phyloP scores from a whole-genome alignment of 305 asterid species.

The Fraxinus sp. region DNA sequence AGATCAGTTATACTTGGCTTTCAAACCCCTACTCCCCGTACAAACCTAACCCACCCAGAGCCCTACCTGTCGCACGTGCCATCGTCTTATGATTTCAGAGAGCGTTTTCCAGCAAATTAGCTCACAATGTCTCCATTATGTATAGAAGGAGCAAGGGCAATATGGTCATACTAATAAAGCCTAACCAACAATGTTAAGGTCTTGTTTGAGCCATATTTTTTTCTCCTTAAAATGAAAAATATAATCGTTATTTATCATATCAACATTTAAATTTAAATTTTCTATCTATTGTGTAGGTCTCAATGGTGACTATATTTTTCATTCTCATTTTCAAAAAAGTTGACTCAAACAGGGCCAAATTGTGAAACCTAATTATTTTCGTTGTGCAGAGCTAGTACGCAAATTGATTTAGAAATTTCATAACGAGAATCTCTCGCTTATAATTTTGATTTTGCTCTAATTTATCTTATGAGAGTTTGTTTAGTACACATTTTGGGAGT shows the following conservation, averaged over 20 bases:
- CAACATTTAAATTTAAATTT: too few relatives aligned
- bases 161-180: constrained; percentile 6
- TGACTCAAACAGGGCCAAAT: not conserved
- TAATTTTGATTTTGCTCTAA: too few relatives aligned
- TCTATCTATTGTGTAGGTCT: too few relatives aligned
- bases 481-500: too few relatives aligned
- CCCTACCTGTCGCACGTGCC: constrained; percentile 39
- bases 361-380: not conserved
- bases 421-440: not conserved
- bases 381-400: not conserved
- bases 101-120: not conserved
- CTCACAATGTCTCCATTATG: not conserved
- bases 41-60: constrained; percentile 25
- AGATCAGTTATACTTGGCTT: constrained; percentile 55
- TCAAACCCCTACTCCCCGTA: constrained; percentile 28
- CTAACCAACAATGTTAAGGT: not conserved
- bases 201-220: too few relatives aligned
- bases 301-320: too few relatives aligned
- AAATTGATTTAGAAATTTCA: not conserved
- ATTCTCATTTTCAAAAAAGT: too few relatives aligned
- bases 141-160: constrained; percentile 20
- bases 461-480: not conserved
- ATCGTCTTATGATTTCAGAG: not conserved
- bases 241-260: too few relatives aligned
- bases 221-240: too few relatives aligned